Percentiles rank a stretch among this genome's conserved stretches.
Conservation (phyloP, 116 monocot species). For the Papilionanthe hybrid region DNA sequence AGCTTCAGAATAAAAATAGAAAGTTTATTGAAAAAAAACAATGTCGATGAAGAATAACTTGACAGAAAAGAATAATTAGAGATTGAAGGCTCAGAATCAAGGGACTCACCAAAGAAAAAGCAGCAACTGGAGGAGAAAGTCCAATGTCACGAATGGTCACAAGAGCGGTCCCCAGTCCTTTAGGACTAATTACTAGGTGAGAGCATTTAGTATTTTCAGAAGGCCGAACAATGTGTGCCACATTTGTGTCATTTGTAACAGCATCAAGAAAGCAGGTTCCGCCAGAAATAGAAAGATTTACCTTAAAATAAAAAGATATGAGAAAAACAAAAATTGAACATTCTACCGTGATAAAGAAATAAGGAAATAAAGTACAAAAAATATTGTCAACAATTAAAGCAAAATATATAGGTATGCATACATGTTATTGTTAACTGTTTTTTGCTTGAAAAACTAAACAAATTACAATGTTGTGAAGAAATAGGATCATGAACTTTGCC, state of each 20-base stretch:
- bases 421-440: neutral
- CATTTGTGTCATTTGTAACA: constrained; percentile 65
- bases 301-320: constrained; percentile 29
- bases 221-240: constrained; percentile 47
- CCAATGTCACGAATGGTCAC: constrained; percentile 81
- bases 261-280: constrained; percentile 79
- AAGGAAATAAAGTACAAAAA: neutral
- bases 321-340: constrained; percentile 1
- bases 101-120: constrained; percentile 55
- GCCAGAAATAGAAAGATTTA: constrained; percentile 70
- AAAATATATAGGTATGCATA: neutral
- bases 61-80: neutral
- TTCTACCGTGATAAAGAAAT: neutral
- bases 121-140: constrained; percentile 66
- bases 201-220: constrained; percentile 43
- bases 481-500: neutral
- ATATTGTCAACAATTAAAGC: neutral
- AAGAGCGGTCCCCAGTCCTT: constrained; percentile 63
- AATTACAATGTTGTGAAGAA: neutral
- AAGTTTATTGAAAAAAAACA: neutral
- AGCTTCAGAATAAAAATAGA: neutral
- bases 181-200: constrained; percentile 50
- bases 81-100: neutral
- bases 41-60: neutral
- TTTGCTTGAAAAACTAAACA: neutral